Evolutionary conservation across 2,329 filamentous ascomycete genomes (phyloP), one percentile per base, ranked within the genome.

Genomic region (Aspergillus pseudonomiae): DNA sequence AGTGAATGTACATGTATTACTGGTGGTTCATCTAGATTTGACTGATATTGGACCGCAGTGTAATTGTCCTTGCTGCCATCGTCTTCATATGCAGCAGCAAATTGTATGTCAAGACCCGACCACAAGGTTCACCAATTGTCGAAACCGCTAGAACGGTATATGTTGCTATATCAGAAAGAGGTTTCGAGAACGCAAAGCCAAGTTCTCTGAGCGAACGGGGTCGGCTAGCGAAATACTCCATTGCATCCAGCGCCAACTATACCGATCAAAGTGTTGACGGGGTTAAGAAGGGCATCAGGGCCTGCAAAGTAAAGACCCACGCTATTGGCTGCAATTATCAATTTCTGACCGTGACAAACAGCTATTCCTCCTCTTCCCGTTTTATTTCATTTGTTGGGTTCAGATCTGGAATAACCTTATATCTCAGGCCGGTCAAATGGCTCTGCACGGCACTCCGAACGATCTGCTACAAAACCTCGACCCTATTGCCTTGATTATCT

Each of bases 391-490:
- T 19, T 71, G 67, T 50, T 64, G 63, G 59, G 45, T 63, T 77
- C 71, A 74, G 62, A 83, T 89, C 43, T 68, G 65, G 60, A 71
- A 69, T 46, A 68, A 68, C n/a, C 61, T 73, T 12, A 67, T 71
- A 39, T 71, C 69, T 9, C 71, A 74, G 69, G 81, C 80, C 43
- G 76, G 75, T 10, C 77, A 75, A 39, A 83, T 84, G 88, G 70
- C 82, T 58, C 83, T 88, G 2, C 79, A 87, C 70, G 88, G 89
- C 41, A 81, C 89, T 0, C 90, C 89, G 67, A 92, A 92, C 79
- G 89, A 92, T 71, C 79, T 91, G 39, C 82, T 92, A 56, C 83
- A 86, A 73, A 91, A 91, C 75, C 77, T 92, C n/a, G 87, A 91
- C 76, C 88, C 89, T 11, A 84, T 92, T 63, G 85, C 87, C 19